Evolutionary conservation across 192 early-diverging fungal species (phyloP).

Genomic region (Phlyctochytrium arcticum): DNA sequence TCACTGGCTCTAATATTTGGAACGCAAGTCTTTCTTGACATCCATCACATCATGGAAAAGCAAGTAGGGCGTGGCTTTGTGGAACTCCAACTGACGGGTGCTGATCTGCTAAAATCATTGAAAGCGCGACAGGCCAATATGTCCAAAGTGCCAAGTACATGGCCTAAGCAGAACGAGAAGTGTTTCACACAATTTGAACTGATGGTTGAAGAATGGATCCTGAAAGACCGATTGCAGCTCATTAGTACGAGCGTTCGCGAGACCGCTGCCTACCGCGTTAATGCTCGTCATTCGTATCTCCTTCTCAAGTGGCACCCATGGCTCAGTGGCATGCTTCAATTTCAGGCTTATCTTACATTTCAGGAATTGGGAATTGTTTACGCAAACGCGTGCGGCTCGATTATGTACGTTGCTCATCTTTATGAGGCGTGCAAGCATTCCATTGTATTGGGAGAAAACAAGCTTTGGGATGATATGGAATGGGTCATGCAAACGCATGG

Average conservation of each 20-base stretch:
- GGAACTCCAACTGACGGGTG: not conserved
- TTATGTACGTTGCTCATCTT: constrained; percentile 1
- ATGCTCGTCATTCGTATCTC: no score
- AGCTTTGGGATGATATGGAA: constrained; percentile 17
- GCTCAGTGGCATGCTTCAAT: not conserved
- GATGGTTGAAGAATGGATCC: not conserved
- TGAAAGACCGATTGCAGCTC: constrained; percentile 5
- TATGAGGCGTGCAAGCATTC: constrained; percentile 11
- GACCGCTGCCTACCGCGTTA: no score
- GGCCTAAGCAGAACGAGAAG: not conserved
- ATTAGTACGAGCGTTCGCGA: no score
- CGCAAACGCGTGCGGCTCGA: constrained; percentile 12
- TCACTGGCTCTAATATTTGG: constrained; percentile 3
- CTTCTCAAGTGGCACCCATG: not conserved
- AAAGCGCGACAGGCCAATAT: not conserved
- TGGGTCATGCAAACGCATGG: constrained; percentile 1
- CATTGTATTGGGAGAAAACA: not conserved
- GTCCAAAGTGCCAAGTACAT: not conserved
- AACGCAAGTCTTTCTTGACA: constrained; percentile 11
- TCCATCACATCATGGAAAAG: constrained; percentile 1
- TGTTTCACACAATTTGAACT: not conserved
- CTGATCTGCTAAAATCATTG: not conserved
- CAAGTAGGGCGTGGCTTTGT: not conserved
- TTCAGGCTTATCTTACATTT: not conserved
- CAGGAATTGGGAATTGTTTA: constrained; percentile 1